Evolutionary conservation across 129 eudicot species (phyloP), one percentile per base, ranked within the genome.

Genomic region (Oenanthe sinensis): DNA sequence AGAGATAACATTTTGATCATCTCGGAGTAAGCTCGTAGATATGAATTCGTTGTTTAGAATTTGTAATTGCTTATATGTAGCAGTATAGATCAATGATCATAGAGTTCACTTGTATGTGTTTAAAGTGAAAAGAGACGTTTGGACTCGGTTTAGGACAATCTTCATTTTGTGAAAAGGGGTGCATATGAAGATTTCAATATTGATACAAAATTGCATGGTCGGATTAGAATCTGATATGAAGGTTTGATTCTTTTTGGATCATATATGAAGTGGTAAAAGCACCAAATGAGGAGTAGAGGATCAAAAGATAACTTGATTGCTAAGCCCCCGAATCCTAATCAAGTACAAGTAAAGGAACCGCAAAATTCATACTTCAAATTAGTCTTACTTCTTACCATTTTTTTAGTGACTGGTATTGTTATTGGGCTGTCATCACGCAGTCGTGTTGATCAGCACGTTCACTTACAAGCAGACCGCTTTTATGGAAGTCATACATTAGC

Each of bases 391-490:
- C 65, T 89, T 48, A 84, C 91, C 9, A 79, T 93, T 33, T 93
- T 91, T 62, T 86, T 91, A 3, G 75, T 79, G 45, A 93, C 90
- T 49, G 80, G 89, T 16, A 85, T 91, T 22, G 47, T 70, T 5
- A 80, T 89, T 49, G 97, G 98, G 24, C 85, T 93, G 47, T 75
- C 72, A 30, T 89, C 93, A 15, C 19, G 46, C 48, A 89, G 88
- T 52, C 91, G 88, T 69, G 88, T 89, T 1, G 88, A 91, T 87
- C 72, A 84, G 72, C 89, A 89, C 49, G 83, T 93, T 50, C 76
- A 84, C 47, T 80, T 89, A 22, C 89, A 76, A 63, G 74, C 87
- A 1, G 84, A 83, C 14, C 85, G 67, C 20, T 68, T 79, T 50
- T 80, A 78, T 76, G 75, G 40, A 47, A 81, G 30, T 58, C 77